Evolutionary conservation across 768 basidiomycete species (phyloP).

Genomic region (Pulveroboletus frians): DNA sequence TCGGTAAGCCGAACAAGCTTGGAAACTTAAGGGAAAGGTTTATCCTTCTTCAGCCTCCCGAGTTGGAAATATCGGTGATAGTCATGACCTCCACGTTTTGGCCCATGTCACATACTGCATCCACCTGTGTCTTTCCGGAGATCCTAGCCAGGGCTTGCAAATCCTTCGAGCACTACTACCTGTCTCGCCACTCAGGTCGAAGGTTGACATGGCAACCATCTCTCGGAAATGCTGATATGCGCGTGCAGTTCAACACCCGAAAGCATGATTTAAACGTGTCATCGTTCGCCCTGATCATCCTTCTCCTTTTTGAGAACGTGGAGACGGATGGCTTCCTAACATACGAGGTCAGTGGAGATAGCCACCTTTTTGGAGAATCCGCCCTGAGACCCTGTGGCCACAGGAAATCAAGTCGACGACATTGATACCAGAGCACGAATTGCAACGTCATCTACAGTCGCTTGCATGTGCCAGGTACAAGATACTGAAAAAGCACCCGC

Average conservation of each 20-base stretch:
- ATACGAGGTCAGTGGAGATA: constrained; percentile 54
- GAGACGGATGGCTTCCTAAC: constrained; percentile 64
- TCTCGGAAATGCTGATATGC: constrained; percentile 86
- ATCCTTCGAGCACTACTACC: constrained; percentile 87
- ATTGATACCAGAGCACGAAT: constrained; percentile 64
- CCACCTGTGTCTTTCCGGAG: constrained; percentile 64
- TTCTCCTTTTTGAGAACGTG: constrained; percentile 80
- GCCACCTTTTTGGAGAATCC: background rate
- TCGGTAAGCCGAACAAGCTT: constrained; percentile 42
- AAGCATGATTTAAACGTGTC: constrained; percentile 91
- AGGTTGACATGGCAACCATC: constrained; percentile 89
- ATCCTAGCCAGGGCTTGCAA: constrained; percentile 59
- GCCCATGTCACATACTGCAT: constrained; percentile 71
- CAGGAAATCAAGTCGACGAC: constrained; percentile 85
- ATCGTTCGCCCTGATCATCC: constrained; percentile 81
- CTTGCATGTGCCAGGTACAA: constrained; percentile 94
- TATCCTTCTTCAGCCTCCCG: constrained; percentile 50
- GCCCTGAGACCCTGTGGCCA: background rate
- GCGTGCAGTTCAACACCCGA: constrained; percentile 69
- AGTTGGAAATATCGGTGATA: constrained; percentile 78
- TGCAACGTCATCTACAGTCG: constrained; percentile 91
- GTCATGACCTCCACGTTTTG: constrained; percentile 97
- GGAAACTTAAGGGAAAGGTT: constrained; percentile 1
- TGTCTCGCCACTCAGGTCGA: constrained; percentile 83
- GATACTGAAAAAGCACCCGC: constrained; percentile 85